phyloP scores from a whole-genome alignment of 257 asterid species.

The Salvia miltiorrhiza region DNA sequence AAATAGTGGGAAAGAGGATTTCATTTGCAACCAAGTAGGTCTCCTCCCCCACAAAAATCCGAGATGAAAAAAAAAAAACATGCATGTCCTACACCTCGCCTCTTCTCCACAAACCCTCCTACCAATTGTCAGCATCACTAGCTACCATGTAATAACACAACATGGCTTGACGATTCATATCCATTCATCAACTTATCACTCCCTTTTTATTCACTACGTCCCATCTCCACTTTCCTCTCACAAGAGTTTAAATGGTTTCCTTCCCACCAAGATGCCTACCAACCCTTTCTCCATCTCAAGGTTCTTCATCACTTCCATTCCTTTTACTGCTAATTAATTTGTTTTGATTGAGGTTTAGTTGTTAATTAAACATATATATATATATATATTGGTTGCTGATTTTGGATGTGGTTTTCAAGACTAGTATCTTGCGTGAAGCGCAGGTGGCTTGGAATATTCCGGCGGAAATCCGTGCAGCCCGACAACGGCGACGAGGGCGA shows the following conservation, averaged over 20 bases:
- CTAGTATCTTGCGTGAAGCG: not conserved
- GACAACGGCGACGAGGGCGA: constrained; percentile 35
- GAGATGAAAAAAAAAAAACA: not conserved
- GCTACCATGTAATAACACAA: not conserved
- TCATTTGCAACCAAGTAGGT: no score
- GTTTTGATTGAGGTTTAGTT: no score
- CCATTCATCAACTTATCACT: not conserved
- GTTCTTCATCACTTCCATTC: constrained; percentile 6
- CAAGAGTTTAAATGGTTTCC: constrained; percentile 49
- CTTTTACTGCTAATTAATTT: no score
- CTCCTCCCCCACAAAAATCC: not conserved
- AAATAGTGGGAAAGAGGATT: no score
- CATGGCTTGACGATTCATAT: not conserved
- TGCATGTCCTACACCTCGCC: constrained; percentile 16
- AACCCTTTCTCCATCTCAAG: constrained; percentile 50
- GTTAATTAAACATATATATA: no score
- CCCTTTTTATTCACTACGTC: not conserved
- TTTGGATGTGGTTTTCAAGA: no score
- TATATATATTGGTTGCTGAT: no score
- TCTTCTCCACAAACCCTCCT: constrained; percentile 7
- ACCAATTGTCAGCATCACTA: constrained; percentile 6
- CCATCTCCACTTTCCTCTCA: not conserved
- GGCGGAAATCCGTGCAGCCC: constrained; percentile 43
- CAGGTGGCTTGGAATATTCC: constrained; percentile 76
- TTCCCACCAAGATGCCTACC: constrained; percentile 55